Percentiles rank a stretch among this genome's conserved stretches.
phyloP scores from a whole-genome alignment of 2,329 filamentous ascomycete species.

The Neoarthrinium moseri region DNA sequence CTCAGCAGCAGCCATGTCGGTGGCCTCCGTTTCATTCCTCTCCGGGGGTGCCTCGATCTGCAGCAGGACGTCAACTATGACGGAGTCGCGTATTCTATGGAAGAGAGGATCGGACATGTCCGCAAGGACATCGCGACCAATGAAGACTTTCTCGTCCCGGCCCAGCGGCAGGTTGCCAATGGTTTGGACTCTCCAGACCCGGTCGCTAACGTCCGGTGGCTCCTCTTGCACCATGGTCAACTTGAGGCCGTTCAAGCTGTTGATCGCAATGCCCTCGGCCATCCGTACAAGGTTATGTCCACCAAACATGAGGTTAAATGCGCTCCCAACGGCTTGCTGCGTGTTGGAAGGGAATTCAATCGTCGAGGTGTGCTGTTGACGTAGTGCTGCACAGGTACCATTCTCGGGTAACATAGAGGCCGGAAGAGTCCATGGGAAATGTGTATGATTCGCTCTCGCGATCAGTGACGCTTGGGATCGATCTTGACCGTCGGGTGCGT shows the following conservation, averaged over 20 bases:
- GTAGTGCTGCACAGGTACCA: slow-evolving; percentile 73
- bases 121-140: slow-evolving; percentile 73
- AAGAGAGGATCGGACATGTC: slow-evolving; percentile 83
- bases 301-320: slow-evolving; percentile 46
- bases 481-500: slow-evolving; percentile 13
- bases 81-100: slow-evolving; percentile 69
- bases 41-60: slow-evolving; percentile 38
- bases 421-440: slow-evolving; percentile 93
- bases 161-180: slow-evolving; percentile 81
- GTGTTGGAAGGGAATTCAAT: slow-evolving; percentile 60
- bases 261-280: slow-evolving; percentile 45
- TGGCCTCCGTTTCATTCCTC: slow-evolving; percentile 17
- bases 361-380: slow-evolving; percentile 66
- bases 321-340: slow-evolving; percentile 35
- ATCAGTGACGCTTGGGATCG: slow-evolving; percentile 14
- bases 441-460: slow-evolving; percentile 74
- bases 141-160: slow-evolving; percentile 81
- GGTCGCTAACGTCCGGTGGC: slow-evolving; percentile 34
- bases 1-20: slow-evolving; percentile 24
- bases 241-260: slow-evolving; percentile 56
- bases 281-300: slow-evolving; percentile 47
- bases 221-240: slow-evolving; percentile 68
- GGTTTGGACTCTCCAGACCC: slow-evolving; percentile 70
- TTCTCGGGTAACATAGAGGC: slow-evolving; percentile 69
- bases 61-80: slow-evolving; percentile 72